Evolutionary conservation across 164 flowering plant species (phyloP).

Genomic region (Chloranthus sessilifolius): DNA sequence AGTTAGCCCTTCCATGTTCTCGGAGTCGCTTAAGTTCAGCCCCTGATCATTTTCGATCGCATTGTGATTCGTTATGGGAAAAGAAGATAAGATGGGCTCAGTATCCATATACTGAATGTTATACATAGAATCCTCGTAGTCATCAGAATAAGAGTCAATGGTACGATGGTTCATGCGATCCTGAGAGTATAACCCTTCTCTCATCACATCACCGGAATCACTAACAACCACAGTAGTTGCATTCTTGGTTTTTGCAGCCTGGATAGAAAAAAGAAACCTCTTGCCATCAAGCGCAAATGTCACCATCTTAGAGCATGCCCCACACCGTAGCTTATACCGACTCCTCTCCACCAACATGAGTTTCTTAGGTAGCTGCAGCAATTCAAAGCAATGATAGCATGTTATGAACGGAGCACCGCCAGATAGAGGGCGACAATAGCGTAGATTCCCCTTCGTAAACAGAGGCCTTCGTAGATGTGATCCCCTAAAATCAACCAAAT

Average conservation of each 20-base stretch:
- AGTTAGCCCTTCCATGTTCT: constrained; percentile 21
- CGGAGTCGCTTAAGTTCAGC: constrained; percentile 21
- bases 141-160: constrained; percentile 26
- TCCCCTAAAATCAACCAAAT: constrained; percentile 28
- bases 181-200: constrained; percentile 15
- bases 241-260: constrained; percentile 13
- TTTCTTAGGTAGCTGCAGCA: constrained; percentile 59
- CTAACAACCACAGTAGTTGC: constrained; percentile 5
- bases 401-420: constrained; percentile 81
- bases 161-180: constrained; percentile 15
- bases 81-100: constrained; percentile 11
- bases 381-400: constrained; percentile 63
- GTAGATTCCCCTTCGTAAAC: constrained; percentile 20
- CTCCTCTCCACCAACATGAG: constrained; percentile 20
- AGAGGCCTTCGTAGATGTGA: constrained; percentile 28
- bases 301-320: constrained; percentile 57
- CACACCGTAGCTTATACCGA: constrained; percentile 51
- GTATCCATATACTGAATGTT: constrained; percentile 28
- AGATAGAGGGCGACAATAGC: constrained; percentile 42
- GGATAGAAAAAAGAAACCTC: constrained; percentile 32
- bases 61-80: background rate
- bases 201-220: constrained; percentile 19
- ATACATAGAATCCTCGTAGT: constrained; percentile 24
- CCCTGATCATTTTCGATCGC: background rate
- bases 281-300: constrained; percentile 27